These are phyloP conservation scores for Epithele typhae DNA, from an alignment of 768 basidiomycete species.

Conservation along the genomic window DNA sequence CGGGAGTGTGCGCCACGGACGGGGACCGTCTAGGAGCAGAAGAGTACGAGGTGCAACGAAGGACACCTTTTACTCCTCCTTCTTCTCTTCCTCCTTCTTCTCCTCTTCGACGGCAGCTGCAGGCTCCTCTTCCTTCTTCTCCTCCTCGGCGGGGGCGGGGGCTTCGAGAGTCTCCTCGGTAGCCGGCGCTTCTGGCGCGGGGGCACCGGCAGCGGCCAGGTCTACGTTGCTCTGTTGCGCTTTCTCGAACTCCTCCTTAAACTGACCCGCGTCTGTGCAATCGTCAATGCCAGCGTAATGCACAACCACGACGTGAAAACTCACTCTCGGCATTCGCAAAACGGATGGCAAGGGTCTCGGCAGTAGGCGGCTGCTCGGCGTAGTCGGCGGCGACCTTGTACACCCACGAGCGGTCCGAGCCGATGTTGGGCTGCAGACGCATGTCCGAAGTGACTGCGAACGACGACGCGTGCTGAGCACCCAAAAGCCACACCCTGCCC, in stretches of 20 bases:
- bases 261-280: constrained; percentile 69
- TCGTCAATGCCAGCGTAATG: too few relatives aligned
- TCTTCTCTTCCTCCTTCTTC: constrained; percentile 25
- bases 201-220: constrained; percentile 31
- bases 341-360: constrained; percentile 97
- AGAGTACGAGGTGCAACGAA: too few relatives aligned
- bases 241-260: constrained; percentile 86
- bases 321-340: constrained; percentile 95
- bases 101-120: constrained; percentile 21
- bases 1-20: too few relatives aligned
- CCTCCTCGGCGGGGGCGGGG: constrained; percentile 19
- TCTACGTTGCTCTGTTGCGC: constrained; percentile 70
- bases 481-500: too few relatives aligned
- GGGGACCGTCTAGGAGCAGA: too few relatives aligned
- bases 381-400: constrained; percentile 97
- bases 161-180: constrained; percentile 28
- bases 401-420: constrained; percentile 98
- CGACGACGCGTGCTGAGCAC: not conserved
- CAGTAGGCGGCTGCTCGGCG: constrained; percentile 81
- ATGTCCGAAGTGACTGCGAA: constrained; percentile 81
- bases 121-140: constrained; percentile 29
- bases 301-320: constrained; percentile 23
- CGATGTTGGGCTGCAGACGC: constrained; percentile 95
- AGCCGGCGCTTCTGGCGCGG: constrained; percentile 25
- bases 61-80: constrained; percentile 21